Base-by-base conservation (phyloP, 2,329 filamentous ascomycete genomes). In the Clonostachys solani region DNA sequence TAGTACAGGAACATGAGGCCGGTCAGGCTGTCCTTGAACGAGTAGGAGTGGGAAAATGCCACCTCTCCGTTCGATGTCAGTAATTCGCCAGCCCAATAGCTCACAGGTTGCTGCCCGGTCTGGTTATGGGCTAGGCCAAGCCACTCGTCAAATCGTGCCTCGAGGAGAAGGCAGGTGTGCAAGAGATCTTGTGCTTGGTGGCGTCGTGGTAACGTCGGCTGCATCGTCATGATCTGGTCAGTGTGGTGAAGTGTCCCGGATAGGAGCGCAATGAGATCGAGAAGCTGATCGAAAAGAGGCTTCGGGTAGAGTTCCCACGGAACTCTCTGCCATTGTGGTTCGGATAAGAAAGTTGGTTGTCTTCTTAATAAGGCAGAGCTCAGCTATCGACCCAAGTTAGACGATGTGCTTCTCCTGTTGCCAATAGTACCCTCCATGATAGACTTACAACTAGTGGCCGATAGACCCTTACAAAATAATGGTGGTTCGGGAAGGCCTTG, bases 391-490 rank as follows among this genome's bases (percentile, higher is more conserved):
- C 9, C n/a, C 18, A 35, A 34, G 47, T 36, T 38, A 38, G 36
- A n/a, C 15, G 10, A 38, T 38, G 7, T 7, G 15, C 12, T 38
- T n/a, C 15, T 38, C 12, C 36, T 38, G 15, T 38, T n/a, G 12
- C 8, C 17, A 38, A 18, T 12, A 38, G 17, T 18, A 18, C 15
- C 8, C 6, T 38, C 15, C 17, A 29, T 12, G 23, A 3, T 8
- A 38, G 8, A 66, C 77, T 65, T 64, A 80, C 78, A 42, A 73
- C 74, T 43, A 65, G 70, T 13, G 73, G 76, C 19, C 79, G 72
- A 52, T 76, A 81, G 6, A 81, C 68, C 12, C 77, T 69, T 19
- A 72, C 71, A 47, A 81, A 82, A 56, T 78, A 81, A 54, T 82
- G 78, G 49, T 82, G 79, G 12, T 73, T 67, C 3, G 79, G 79